Conservation (phyloP, 2,329 filamentous ascomycete genomes). For the Bipolaris oryzae region DNA sequence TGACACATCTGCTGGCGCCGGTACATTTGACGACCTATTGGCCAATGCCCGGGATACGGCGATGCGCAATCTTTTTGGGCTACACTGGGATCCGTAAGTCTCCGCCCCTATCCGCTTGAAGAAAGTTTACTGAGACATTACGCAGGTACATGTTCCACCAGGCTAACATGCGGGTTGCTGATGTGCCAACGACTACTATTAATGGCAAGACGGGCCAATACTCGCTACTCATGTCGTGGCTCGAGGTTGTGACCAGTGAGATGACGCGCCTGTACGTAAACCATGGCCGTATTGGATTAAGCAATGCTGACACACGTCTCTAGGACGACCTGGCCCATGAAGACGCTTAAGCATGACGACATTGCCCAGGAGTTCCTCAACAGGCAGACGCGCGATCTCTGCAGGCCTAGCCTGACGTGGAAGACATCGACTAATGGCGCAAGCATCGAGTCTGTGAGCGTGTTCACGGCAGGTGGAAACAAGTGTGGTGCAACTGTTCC, state of each 20-base stretch:
- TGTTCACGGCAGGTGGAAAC: slow-evolving; percentile 56
- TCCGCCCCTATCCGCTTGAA: background rate
- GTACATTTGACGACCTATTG: slow-evolving; percentile 60
- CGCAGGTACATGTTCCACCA: slow-evolving; percentile 67
- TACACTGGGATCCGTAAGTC: slow-evolving; percentile 58
- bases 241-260: slow-evolving; percentile 60
- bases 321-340: slow-evolving; percentile 58
- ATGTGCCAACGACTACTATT: slow-evolving; percentile 55
- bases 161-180: slow-evolving; percentile 62
- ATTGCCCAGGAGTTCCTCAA: slow-evolving; percentile 59
- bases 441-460: slow-evolving; percentile 58
- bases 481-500: slow-evolving; percentile 60
- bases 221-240: slow-evolving; percentile 64
- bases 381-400: slow-evolving; percentile 61
- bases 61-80: slow-evolving; percentile 61
- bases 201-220: slow-evolving; percentile 56
- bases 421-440: slow-evolving; percentile 51
- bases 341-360: slow-evolving; percentile 63
- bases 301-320: slow-evolving; percentile 6
- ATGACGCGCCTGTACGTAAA: slow-evolving; percentile 56
- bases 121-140: slow-evolving; percentile 8
- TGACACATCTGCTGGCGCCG: slow-evolving; percentile 61
- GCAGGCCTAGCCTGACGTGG: slow-evolving; percentile 58
- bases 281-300: background rate
- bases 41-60: slow-evolving; percentile 59